Conservation (phyloP, 768 basidiomycete species). For the Leccinum arenicola region DNA sequence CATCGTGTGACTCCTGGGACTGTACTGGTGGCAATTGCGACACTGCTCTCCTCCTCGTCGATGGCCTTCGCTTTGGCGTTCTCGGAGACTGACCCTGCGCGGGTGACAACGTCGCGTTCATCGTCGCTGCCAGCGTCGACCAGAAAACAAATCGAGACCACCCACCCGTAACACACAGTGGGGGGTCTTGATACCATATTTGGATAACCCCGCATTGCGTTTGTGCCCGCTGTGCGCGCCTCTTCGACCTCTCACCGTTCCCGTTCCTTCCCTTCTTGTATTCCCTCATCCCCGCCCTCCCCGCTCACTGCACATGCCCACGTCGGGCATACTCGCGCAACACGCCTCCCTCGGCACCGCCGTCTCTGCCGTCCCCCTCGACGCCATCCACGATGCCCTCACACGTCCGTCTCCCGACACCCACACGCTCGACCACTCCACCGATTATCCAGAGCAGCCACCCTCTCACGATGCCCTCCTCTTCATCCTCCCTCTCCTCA, state of each 20-base stretch:
- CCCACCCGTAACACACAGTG: not conserved
- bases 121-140: slow-evolving; percentile 23
- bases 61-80: slow-evolving; percentile 49
- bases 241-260: not conserved
- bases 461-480: slow-evolving; percentile 64
- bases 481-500: slow-evolving; percentile 89
- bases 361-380: slow-evolving; percentile 7
- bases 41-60: slow-evolving; percentile 52
- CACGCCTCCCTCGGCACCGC: not conserved
- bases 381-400: slow-evolving; percentile 4
- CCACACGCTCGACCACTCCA: not conserved
- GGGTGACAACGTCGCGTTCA: slow-evolving; percentile 51
- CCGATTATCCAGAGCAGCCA: slow-evolving; percentile 23
- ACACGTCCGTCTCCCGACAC: slow-evolving; percentile 4
- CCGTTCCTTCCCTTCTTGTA: not conserved
- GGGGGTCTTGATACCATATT: slow-evolving; percentile 18
- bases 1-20: slow-evolving; percentile 62
- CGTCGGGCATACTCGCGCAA: slow-evolving; percentile 4
- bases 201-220: slow-evolving; percentile 10
- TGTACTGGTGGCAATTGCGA: slow-evolving; percentile 58
- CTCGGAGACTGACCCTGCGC: slow-evolving; percentile 41
- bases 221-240: slow-evolving; percentile 8
- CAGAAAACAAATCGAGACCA: not conserved
- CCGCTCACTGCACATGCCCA: slow-evolving; percentile 1
- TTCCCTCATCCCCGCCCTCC: not conserved